phyloP scores from a whole-genome alignment of 2,329 filamentous ascomycete genomes.

The Stagonosporopsis vannaccii region DNA sequence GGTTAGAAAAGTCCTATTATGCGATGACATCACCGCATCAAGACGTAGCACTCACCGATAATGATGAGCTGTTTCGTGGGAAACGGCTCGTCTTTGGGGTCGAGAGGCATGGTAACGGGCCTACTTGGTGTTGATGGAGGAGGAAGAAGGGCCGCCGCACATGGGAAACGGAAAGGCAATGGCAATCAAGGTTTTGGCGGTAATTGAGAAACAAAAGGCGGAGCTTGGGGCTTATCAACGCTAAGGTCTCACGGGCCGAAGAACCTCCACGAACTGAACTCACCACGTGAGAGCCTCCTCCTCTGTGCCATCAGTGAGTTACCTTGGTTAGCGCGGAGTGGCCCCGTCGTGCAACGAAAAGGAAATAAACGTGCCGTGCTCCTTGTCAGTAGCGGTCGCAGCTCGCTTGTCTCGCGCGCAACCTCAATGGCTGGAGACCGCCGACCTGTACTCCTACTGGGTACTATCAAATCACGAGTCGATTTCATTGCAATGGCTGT shows the following conservation, averaged over 20 bases:
- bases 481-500: neutral
- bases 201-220: constrained; percentile 20
- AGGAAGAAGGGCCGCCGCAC: constrained; percentile 21
- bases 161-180: constrained; percentile 21
- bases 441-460: neutral
- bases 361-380: constrained; percentile 18
- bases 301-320: constrained; percentile 27
- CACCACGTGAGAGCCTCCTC: constrained; percentile 23
- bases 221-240: constrained; percentile 21
- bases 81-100: constrained; percentile 50
- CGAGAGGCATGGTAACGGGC: constrained; percentile 36
- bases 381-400: constrained; percentile 17
- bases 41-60: constrained; percentile 42
- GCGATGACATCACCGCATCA: constrained; percentile 24
- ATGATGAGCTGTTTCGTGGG: constrained; percentile 57
- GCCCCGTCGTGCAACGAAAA: constrained; percentile 20
- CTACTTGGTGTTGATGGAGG: constrained; percentile 23
- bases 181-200: constrained; percentile 19
- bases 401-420: constrained; percentile 24
- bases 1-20: constrained; percentile 29
- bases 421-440: constrained; percentile 11
- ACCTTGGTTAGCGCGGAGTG: constrained; percentile 15
- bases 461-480: neutral
- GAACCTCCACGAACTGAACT: constrained; percentile 15
- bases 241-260: constrained; percentile 17